Base-by-base conservation (phyloP, 495 filamentous ascomycete species). In the Penicillium ochrochloron region DNA sequence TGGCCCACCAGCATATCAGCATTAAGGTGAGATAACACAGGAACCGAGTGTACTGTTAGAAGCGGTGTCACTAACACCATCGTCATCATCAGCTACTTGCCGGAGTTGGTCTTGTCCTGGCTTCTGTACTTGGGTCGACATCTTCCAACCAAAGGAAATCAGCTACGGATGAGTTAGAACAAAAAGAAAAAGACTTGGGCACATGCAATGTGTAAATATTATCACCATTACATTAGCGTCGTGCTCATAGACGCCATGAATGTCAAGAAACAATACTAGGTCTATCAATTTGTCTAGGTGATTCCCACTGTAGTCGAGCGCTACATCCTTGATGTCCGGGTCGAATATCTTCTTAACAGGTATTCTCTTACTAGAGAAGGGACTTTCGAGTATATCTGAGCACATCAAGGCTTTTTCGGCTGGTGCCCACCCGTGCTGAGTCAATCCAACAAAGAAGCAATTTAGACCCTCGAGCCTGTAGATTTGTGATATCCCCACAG, bases 101-200 rank as follows among this genome's bases (percentile, higher is more conserved):
- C 51, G 51, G 51, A n/a, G 51, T 54, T 54, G 29, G 51, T n/a
- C 31, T 54, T 14, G 31, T 54, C 31, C 19, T 54, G 5, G 29
- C 29, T 17, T 54, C 51, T 29, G 51, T 34, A 33, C 51, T 54
- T n/a, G 51, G 51, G n/a, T 54, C 51, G 2, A n/a, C 27, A 19
- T 29, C 51, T 31, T 54, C 29, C 31, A 54, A 54, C 29, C 51
- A 54, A 19, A 34, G 27, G n/a, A 54, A 54, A 54, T 25, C 51
- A 0, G 29, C 27, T 29, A 53, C 11, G 42, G 42, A 46, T 21
- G 44, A 48, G 10, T 23, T 48, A 23, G 8, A 23, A n/a, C 27
- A 54, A 34, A 34, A 54, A 19, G 51, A 21, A 5, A 48, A 48
- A 23, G 21, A 48, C 19, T 48, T 48, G 21, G 21, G 23, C 25